Base-by-base conservation (phyloP, 2,329 filamentous ascomycete species). In the Gnomoniopsis sp. region DNA sequence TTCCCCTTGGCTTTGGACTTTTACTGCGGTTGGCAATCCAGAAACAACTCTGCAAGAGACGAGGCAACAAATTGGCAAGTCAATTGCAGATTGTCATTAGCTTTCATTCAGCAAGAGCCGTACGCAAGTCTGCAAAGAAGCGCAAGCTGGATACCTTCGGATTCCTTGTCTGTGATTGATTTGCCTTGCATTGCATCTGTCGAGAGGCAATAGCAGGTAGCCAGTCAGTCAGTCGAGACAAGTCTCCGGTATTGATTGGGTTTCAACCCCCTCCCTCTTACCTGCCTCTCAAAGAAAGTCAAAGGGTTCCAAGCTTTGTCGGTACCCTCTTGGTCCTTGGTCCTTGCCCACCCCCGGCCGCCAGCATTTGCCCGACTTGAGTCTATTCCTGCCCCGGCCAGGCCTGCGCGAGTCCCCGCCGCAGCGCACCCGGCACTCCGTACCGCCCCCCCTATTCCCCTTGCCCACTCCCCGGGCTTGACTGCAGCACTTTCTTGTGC, bases 131-230 rank as follows among this genome's bases (percentile, higher is more conserved):
- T 23, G 3, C 52, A 47, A 26, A 21, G 19, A 36, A 36, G 23
- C n/a, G 22, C 52, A 17, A 43, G 34, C 11, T 43, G 21, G 43
- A 36, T 15, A 48, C 12, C 26, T 49, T 19, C 26, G 47, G 52
- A 43, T 56, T 46, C 56, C 56, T 49, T 55, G 56, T 60, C 58
- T 48, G 55, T 61, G 59, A 50, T 55, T 56, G 59, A 56, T 59
- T 51, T 59, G 59, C 49, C 41, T 55, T 53, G 49, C 43, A 43
- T 55, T 59, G 52, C 59, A 61, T 36, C 41, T 19, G 36, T 49
- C 55, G 49, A 53, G 49, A 54, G 22, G 38, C 53, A 55, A 33
- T 30, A 59, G 48, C 48, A 46, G 43, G 50, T 30, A 59, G 44
- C 44, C 26, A 30, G 26, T 30, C 26, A 30, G 12, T 8, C 44